A percentile compares a stretch with the other conserved stretches of the same genome.
phyloP scores from a whole-genome alignment of 805 yeast genomes.

The Pichia gijzeniarum region DNA sequence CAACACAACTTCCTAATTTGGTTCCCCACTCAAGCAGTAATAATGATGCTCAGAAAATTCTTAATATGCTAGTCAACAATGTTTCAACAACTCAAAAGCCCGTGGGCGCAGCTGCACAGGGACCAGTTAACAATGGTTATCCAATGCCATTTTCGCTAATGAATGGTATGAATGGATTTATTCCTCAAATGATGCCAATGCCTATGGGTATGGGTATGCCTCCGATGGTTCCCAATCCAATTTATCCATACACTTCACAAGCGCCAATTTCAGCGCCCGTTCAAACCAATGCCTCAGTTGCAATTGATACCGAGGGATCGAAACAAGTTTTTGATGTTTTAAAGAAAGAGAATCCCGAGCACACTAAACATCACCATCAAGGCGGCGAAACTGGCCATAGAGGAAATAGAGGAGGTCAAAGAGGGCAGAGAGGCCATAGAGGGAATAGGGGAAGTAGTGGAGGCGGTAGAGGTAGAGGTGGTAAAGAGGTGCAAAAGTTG shows the following conservation, averaged over 20 bases:
- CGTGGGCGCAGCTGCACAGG: not conserved
- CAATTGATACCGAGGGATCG: slow-evolving; percentile 2
- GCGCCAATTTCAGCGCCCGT: not conserved
- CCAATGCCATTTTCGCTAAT: not conserved
- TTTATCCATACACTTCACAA: slow-evolving; percentile 9
- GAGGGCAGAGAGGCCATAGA: not conserved
- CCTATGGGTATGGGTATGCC: slow-evolving; percentile 8
- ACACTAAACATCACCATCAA: not conserved
- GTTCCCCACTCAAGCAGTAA: slow-evolving; percentile 1
- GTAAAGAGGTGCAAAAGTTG: not conserved
- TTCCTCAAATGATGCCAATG: slow-evolving; percentile 7
- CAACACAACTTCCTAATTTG: too few species aligned
- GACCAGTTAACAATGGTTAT: not conserved
- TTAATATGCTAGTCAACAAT: slow-evolving; percentile 16
- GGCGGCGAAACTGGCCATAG: not conserved
- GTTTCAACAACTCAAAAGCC: not conserved
- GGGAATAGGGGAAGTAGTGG: not conserved
- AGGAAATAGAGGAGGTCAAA: not conserved
- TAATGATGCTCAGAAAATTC: slow-evolving; percentile 24
- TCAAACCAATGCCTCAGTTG: not conserved
- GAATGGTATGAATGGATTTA: not conserved
- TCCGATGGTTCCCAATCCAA: slow-evolving; percentile 4
- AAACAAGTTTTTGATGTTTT: slow-evolving; percentile 6
- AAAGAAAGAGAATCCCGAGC: not conserved
- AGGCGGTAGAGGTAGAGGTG: slow-evolving; percentile 5